These are phyloP conservation scores for Cubamyces lactineus DNA, from an alignment of 768 basidiomycete species.

Conservation along the genomic window DNA sequence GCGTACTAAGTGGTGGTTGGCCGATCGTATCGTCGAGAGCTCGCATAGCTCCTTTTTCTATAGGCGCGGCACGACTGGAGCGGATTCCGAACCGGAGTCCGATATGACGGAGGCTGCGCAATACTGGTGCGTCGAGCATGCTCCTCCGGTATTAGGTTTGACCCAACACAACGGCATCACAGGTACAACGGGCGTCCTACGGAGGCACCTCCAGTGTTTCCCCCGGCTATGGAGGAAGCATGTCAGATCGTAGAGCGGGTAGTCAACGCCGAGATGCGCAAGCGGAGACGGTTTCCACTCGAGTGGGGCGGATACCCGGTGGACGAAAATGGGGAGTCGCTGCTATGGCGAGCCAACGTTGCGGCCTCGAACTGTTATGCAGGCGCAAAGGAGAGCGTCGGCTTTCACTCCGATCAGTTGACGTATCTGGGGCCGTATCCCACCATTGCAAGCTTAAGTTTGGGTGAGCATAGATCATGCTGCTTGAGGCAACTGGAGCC, in stretches of 20 bases:
- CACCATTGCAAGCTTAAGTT: slow-evolving; percentile 83
- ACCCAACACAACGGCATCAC: neutral
- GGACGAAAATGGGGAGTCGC: slow-evolving; percentile 19
- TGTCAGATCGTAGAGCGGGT: slow-evolving; percentile 68
- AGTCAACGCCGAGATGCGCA: slow-evolving; percentile 72
- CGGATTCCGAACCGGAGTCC: slow-evolving; percentile 36
- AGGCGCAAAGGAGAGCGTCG: slow-evolving; percentile 81
- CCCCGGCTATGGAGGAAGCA: slow-evolving; percentile 76
- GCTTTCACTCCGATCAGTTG: slow-evolving; percentile 80
- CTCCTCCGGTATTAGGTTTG: neutral
- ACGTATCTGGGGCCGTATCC: slow-evolving; percentile 84
- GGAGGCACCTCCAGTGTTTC: slow-evolving; percentile 58
- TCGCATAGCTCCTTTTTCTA: slow-evolving; percentile 85
- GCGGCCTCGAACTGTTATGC: slow-evolving; percentile 86
- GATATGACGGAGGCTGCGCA: slow-evolving; percentile 74
- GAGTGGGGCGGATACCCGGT: slow-evolving; percentile 59
- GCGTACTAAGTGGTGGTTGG: slow-evolving; percentile 83
- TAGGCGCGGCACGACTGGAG: slow-evolving; percentile 41
- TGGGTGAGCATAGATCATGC: slow-evolving; percentile 49
- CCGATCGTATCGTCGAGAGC: slow-evolving; percentile 80
- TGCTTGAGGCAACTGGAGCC: neutral
- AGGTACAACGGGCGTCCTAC: slow-evolving; percentile 83
- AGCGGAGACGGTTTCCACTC: slow-evolving; percentile 59
- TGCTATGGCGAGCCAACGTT: slow-evolving; percentile 77
- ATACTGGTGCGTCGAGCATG: slow-evolving; percentile 56